A percentile compares a stretch with the other conserved stretches of the same genome.
Conservation (phyloP, 2,329 filamentous ascomycete genomes). For the Coleophoma eucalyptorum region DNA sequence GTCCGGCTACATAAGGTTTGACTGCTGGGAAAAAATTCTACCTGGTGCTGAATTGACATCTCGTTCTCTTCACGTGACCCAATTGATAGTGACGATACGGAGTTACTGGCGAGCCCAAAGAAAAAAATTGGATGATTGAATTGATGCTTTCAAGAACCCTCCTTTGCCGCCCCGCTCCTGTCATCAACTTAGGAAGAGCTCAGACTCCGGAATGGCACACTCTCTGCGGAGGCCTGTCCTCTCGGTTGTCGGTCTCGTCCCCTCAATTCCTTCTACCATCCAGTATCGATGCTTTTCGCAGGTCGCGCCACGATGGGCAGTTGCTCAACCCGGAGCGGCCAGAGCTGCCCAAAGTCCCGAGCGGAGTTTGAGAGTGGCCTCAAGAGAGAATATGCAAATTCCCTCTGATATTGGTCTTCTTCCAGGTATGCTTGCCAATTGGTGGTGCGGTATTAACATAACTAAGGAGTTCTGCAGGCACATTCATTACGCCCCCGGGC, state of each 20-base stretch:
- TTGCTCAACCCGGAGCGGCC: neutral
- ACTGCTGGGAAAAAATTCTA: too few relatives aligned
- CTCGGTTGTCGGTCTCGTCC: slow-evolving; percentile 4
- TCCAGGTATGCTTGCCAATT: slow-evolving; percentile 12
- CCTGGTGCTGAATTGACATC: too few relatives aligned
- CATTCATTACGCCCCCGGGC: slow-evolving; percentile 30
- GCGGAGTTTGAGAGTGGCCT: slow-evolving; percentile 10
- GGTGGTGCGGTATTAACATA: slow-evolving; percentile 9
- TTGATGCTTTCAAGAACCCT: neutral
- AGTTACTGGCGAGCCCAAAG: neutral
- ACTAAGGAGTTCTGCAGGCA: slow-evolving; percentile 22
- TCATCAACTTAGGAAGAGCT: too few relatives aligned
- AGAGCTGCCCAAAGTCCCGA: slow-evolving; percentile 5
- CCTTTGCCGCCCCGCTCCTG: too few relatives aligned
- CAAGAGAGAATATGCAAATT: slow-evolving; percentile 9
- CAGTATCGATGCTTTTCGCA: slow-evolving; percentile 19
- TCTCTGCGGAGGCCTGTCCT: slow-evolving; percentile 19
- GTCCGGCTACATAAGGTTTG: too few relatives aligned
- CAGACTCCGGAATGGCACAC: slow-evolving; percentile 14
- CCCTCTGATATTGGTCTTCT: slow-evolving; percentile 22
- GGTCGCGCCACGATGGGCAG: slow-evolving; percentile 5
- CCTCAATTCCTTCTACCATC: neutral
- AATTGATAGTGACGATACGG: too few relatives aligned
- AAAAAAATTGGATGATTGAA: neutral
- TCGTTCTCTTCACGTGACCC: too few relatives aligned